Evolutionary conservation across 352 stramenopile genomes (phyloP).

Genomic region (Globisporangium orthogonon): DNA sequence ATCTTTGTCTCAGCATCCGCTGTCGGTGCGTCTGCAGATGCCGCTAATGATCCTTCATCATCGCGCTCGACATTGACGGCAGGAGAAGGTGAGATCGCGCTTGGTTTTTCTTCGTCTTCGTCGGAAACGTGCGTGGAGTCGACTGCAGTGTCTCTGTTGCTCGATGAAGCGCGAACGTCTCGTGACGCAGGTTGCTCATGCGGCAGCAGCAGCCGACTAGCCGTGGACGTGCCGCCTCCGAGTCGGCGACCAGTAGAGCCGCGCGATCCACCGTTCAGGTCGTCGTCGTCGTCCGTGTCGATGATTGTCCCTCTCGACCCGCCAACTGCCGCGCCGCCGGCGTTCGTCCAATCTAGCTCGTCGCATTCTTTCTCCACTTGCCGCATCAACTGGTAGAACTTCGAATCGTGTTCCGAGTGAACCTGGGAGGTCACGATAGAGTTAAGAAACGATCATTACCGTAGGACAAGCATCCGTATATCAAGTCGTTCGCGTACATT

Average conservation of each 20-base stretch:
- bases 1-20: neutral
- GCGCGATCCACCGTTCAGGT: neutral
- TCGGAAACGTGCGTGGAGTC: neutral
- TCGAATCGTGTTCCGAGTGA: conserved; percentile 67
- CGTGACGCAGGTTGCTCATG: neutral
- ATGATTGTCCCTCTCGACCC: conserved; percentile 14
- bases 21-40: neutral
- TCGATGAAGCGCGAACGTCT: neutral
- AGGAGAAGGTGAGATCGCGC: neutral
- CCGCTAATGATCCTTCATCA: neutral
- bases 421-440: conserved; percentile 21
- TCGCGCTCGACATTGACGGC: too few relatives aligned
- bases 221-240: conserved; percentile 22
- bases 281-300: conserved; percentile 11
- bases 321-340: conserved; percentile 29
- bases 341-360: conserved; percentile 65
- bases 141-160: neutral
- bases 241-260: conserved; percentile 20
- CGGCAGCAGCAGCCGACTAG: conserved; percentile 22
- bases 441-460: too few relatives aligned
- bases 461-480: too few relatives aligned
- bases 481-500: conserved; percentile 54
- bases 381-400: conserved; percentile 83
- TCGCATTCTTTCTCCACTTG: conserved; percentile 67
- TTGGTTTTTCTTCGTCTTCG: neutral